Base-by-base conservation (phyloP, 2,329 filamentous ascomycete species). In the Gaeumannomyces sp. region DNA sequence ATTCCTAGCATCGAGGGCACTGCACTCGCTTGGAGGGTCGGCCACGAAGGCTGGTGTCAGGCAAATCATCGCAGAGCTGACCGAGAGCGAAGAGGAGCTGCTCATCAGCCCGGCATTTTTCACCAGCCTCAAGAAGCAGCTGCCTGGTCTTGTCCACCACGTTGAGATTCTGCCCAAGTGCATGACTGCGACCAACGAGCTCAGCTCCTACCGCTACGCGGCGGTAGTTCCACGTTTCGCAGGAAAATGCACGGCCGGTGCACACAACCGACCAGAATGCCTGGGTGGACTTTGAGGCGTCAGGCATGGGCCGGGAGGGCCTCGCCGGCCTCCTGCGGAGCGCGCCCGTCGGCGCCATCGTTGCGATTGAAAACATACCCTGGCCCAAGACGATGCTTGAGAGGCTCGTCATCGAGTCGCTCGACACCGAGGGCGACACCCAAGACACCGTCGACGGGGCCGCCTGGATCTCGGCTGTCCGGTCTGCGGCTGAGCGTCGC, bases 41-140 rank as follows among this genome's bases (percentile, higher is more conserved):
- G 25, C 28, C 16, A 60, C 58, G 8, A 60, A 60, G 27, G 58
- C n/a, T 11, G 45, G 58, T 6, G 28, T 60, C n/a, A 28, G 5
- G 58, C 25, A 33, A 22, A 60, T 31, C 28, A 60, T 60, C 19
- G 11, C 58, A 28, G 58, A 60, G 27, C 58, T 60, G 25, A 33
- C 28, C 13, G 58, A 60, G 13, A 29, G 14, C 3, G 58, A 60
- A 31, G 58, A 60, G 58, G 58, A 60, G 31, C 27, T 60, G 7
- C 58, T 60, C 13, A 19, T 60, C 11, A 29, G n/a, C 59, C 59
- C 59, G 59, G 59, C 28, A 19, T 31, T 60, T 31, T 60, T 60
- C 16, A 60, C 16, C 10, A 22, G 28, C 25, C 59, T 33, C 19
- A 22, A 29, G n/a, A 31, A 31, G 25, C 27, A 11, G 59, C 59